Evolutionary conservation across 2,329 filamentous ascomycete genomes (phyloP), one percentile per base, ranked within the genome.

Genomic region (Exserohilum rostratum): DNA sequence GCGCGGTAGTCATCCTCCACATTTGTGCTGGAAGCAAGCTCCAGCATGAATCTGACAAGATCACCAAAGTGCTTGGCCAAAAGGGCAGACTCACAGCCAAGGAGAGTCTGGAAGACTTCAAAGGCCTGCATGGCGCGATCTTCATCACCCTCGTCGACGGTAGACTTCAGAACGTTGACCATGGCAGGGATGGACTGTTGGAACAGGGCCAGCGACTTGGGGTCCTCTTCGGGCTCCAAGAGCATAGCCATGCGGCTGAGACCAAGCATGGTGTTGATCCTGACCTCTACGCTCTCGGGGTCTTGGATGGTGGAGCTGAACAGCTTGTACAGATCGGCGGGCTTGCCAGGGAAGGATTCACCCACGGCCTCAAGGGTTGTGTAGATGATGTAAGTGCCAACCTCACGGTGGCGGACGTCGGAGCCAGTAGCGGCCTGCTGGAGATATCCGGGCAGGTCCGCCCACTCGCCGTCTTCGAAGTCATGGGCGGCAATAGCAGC

Each of bases 81-180:
- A 46, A 98, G 85, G 42, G 90, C 85, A 27, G 91, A 89, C 74
- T 97, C 93, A 75, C 91, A 96, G 61, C 90, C 90, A 49, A 99
- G 85, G 68, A 97, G 88, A 46, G 91, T 95, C 81, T 98, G 95
- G 85, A 98, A 96, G 64, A 96, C 92, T 74, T 98, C 95, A 67
- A 98, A 99, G 22, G 91, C 87, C 72, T 93, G 88, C 82, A 93
- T 91, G 66, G 90, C 88, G 73, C 90, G 89, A 72, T 96, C 93
- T 67, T 97, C 93, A 67, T 97, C 90, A 53, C 85, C 85, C 53
- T 85, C 84, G 67, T 91, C 85, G 54, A 98, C 90, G 22, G 90
- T 86, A 60, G 88, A 84, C 83, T 96, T 95, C 63, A 98, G 83
- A 10, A 97, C 91, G 60, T 87, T 85, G 55, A 98, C 93, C 89